Base-by-base conservation (phyloP, 345 rosid genomes). In the Heritiera littoralis region DNA sequence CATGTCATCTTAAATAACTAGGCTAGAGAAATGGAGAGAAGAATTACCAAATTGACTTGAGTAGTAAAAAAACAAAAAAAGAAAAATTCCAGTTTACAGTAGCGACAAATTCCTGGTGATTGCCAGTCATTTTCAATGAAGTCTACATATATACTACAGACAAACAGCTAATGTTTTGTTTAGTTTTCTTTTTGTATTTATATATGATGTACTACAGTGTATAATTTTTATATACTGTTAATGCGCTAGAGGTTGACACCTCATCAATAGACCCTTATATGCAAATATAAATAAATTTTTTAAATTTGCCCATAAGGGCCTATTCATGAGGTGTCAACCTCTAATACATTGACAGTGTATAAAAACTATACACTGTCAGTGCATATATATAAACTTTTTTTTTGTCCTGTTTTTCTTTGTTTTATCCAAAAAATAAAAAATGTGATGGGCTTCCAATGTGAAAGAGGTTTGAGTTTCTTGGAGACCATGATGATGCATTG, bases 401-500 rank as follows among this genome's bases (percentile, higher is more conserved):
- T 28, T 30, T 63, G 38, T 60, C 32, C 7, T 46, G 38, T 45
- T 20, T 30, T 10, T 58, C 10, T 35, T 35, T 35, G 38, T 35
- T 35, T 35, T 35, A 35, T 35, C 13, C 0, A 9, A 28, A 13
- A n/a, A 32, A 52, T 3, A 71, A 14, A 23, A 72, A 54, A 54
- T 54, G 64, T 54, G 10, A 14, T 54, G 7, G 35, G 67, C 4
- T 30, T 61, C 35, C 60, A 43, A 75, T 82, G 60, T 82, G 81
- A 82, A 78, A 58, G 58, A 17, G 71, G 67, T 66, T 56, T 76
- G 46, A 28, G 55, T 77, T 72, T 32, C 40, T 30, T 68, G 72
- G 79, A 51, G 72, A n/a, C n/a, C 7, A 28, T 79, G 78, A 32
- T 76, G 59, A 48, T 83, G 77, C 61, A 71, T 77, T 80, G 78